Evolutionary conservation across 495 filamentous ascomycete genomes (phyloP).

Genomic region (Choiromyces venosus): DNA sequence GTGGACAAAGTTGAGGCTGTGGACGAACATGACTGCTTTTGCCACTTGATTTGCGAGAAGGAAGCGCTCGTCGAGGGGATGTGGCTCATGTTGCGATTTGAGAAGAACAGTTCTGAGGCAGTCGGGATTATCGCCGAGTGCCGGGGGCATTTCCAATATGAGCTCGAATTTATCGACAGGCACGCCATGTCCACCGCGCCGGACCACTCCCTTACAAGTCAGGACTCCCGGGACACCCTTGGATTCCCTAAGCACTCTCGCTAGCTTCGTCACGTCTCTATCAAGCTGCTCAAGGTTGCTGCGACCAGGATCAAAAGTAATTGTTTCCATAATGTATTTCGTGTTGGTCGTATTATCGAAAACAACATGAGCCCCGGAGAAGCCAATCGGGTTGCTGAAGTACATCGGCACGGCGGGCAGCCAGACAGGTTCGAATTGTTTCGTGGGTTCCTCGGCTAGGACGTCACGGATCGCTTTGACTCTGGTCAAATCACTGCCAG

Average conservation of each 20-base stretch:
- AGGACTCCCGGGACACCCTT: slow-evolving; percentile 49
- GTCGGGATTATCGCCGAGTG: slow-evolving; percentile 9
- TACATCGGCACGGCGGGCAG: slow-evolving; percentile 19
- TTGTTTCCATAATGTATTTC: background rate
- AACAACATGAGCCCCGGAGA: slow-evolving; percentile 29
- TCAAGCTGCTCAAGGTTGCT: background rate
- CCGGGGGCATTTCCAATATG: slow-evolving; percentile 26
- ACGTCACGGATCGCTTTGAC: slow-evolving; percentile 24
- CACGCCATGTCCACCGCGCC: slow-evolving; percentile 12
- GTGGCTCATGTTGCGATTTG: slow-evolving; percentile 30
- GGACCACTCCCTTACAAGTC: slow-evolving; percentile 47
- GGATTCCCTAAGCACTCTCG: slow-evolving; percentile 40
- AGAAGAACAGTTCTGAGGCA: slow-evolving; percentile 37
- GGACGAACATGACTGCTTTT: slow-evolving; percentile 49
- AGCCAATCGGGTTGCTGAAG: slow-evolving; percentile 9
- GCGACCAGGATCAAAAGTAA: slow-evolving; percentile 6
- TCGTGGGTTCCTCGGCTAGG: slow-evolving; percentile 2
- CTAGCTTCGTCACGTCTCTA: slow-evolving; percentile 46
- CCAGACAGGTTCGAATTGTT: background rate
- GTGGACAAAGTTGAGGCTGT: slow-evolving; percentile 53
- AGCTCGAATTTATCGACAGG: slow-evolving; percentile 19
- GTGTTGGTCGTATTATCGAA: slow-evolving; percentile 34
- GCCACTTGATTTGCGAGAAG: slow-evolving; percentile 48
- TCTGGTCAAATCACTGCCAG: slow-evolving; percentile 4
- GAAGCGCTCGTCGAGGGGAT: slow-evolving; percentile 42